Evolutionary conservation across 345 rosid species (phyloP), one percentile per base, ranked within the genome.

Genomic region (Bruguiera parviflora): DNA sequence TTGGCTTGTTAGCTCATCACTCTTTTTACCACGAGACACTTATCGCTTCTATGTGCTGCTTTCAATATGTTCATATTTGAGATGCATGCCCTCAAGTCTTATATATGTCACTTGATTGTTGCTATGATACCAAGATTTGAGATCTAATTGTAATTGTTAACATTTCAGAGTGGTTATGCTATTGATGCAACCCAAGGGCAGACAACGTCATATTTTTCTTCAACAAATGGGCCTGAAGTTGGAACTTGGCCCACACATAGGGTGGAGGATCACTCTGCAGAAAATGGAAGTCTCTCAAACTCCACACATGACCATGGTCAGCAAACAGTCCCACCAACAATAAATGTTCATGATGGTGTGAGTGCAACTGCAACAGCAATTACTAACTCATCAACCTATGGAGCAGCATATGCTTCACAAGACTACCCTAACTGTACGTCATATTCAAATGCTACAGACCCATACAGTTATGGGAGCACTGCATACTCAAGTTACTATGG

Each of bases 401-500:
- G 85, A 77, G 67, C 89, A 52, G 51, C 85, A 37, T 81, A 65
- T 75, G 84, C 80, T 52, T 33, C 85, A 1, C 96, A 87, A 72
- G 95, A 86, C 60, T 84, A 96, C 66, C 80, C 80, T 82, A 88
- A 84, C 75, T 88, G 86, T 74, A 64, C 75, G 13, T 66, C 92
- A 55, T 88, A 88, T 74, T 75, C 92, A 53, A 82, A 77, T 79
- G 58, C 97, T 72, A 69, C 85, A 55, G 92, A 90, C 70, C 87
- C 90, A 37, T 87, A 90, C 75, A 82, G 78, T 75, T 89, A 87
- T 84, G 86, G 89, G 66, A 84, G 82, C 78, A 71, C 91, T 25
- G 90, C 88, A 74, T 92, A 96, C 75, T 77, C 84, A 63, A 79
- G 88, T 82, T 92, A 90, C 87, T 86, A 90, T 82, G 84, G 74